A percentile compares a stretch with the other conserved stretches of the same genome.
Evolutionary conservation across 345 rosid genomes (phyloP).

Genomic region (Carallia brachiata): DNA sequence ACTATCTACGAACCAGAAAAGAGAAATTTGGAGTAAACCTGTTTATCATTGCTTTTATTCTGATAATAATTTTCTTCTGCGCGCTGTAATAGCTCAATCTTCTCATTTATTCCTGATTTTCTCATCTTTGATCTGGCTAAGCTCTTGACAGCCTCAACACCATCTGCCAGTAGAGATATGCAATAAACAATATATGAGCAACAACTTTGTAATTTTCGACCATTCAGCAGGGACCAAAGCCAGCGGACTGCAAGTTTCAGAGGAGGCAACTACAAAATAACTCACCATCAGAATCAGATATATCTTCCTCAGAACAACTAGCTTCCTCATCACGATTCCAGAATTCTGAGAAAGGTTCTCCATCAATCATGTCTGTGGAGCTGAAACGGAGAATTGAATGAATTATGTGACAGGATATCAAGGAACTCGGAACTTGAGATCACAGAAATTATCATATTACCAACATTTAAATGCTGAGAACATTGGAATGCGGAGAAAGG

Average conservation of each 20-base stretch:
- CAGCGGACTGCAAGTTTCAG: not conserved
- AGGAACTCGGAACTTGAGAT: not conserved
- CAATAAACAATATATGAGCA: conserved; percentile 10
- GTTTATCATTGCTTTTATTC: conserved; percentile 43
- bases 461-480: too few relatives aligned
- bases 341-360: conserved; percentile 68
- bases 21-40: conserved; percentile 36
- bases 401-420: conserved; percentile 14
- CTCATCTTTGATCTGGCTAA: conserved; percentile 43
- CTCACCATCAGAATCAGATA: conserved; percentile 82
- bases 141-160: conserved; percentile 38
- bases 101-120: conserved; percentile 55
- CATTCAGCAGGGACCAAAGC: not conserved
- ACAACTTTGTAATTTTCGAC: not conserved
- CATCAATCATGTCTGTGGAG: conserved; percentile 38
- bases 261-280: conserved; percentile 5
- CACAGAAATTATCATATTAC: too few relatives aligned
- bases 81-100: conserved; percentile 58
- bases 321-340: conserved; percentile 88
- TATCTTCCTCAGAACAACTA: conserved; percentile 79
- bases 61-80: conserved; percentile 70
- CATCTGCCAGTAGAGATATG: conserved; percentile 47
- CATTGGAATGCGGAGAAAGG: too few relatives aligned
- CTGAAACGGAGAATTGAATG: conserved; percentile 34
- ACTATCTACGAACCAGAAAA: too few relatives aligned